Percentiles rank a stretch among this genome's conserved stretches.
These are phyloP conservation scores for Wilhelminamyces savonicus DNA, from an alignment of 805 yeast genomes.

Conservation along the genomic window DNA sequence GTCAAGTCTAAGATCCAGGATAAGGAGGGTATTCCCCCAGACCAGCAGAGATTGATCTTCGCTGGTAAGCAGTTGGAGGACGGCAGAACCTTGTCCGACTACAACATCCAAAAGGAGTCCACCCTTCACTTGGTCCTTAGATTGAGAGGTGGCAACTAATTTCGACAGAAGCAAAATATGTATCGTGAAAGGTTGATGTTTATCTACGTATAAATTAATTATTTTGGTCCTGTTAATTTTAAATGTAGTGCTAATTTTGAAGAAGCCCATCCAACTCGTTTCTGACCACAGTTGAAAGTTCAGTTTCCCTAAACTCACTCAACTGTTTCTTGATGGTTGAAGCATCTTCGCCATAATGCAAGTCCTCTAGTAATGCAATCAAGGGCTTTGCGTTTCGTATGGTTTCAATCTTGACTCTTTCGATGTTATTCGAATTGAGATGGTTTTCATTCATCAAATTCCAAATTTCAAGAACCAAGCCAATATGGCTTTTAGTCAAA, in stretches of 20 bases:
- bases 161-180: not conserved
- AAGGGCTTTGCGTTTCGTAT: conserved; percentile 22
- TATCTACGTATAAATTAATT: not conserved
- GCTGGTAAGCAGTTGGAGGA: conserved; percentile 98
- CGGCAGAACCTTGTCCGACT: conserved; percentile 93
- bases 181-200: conserved; percentile 2
- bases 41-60: conserved; percentile 93
- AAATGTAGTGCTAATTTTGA: not conserved
- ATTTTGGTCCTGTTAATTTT: not conserved
- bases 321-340: conserved; percentile 8
- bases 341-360: conserved; percentile 7
- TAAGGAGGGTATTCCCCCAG: conserved; percentile 97
- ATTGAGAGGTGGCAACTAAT: conserved; percentile 82
- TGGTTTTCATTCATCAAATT: conserved; percentile 18
- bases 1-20: conserved; percentile 93
- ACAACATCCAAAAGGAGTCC: conserved; percentile 98
- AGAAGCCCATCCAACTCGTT: conserved; percentile 7
- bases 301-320: conserved; percentile 9
- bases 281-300: conserved; percentile 11
- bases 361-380: conserved; percentile 9
- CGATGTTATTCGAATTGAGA: conserved; percentile 38
- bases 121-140: conserved; percentile 93
- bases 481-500: not conserved
- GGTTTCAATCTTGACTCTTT: conserved; percentile 53
- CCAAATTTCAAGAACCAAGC: conserved; percentile 19